Evolutionary conservation across 306 rosid genomes (phyloP).

Genomic region (Castanopsis chinensis): DNA sequence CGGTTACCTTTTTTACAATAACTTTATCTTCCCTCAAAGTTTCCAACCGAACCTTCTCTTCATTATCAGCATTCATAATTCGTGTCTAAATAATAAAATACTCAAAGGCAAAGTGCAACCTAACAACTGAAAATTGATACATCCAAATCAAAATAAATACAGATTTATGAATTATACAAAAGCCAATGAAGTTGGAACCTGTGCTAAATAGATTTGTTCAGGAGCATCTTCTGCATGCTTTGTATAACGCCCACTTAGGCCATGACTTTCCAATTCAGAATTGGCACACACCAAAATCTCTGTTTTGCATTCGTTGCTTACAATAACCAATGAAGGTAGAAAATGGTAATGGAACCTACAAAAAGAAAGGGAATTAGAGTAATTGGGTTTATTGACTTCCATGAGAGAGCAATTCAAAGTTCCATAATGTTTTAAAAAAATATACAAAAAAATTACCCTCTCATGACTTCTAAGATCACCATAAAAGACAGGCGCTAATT

Average conservation of each 20-base stretch:
- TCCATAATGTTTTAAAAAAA: not conserved
- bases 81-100: constrained; percentile 56
- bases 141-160: constrained; percentile 15
- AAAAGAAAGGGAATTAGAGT: constrained; percentile 8
- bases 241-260: constrained; percentile 11
- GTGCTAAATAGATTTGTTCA: constrained; percentile 81
- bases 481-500: constrained; percentile 69
- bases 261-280: constrained; percentile 19
- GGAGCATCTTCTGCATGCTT: constrained; percentile 48
- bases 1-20: too few species aligned
- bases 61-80: constrained; percentile 51
- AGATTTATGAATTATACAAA: constrained; percentile 4
- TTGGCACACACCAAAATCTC: constrained; percentile 25
- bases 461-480: constrained; percentile 91
- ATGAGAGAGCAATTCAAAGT: not conserved
- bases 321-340: constrained; percentile 63
- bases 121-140: not conserved
- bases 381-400: constrained; percentile 5
- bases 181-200: constrained; percentile 46
- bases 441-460: constrained; percentile 48
- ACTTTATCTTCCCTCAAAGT: constrained; percentile 56
- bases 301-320: constrained; percentile 46
- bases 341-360: constrained; percentile 79
- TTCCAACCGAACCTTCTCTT: constrained; percentile 69
- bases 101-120: constrained; percentile 1